phyloP scores from a whole-genome alignment of 768 basidiomycete genomes.

The Boletus sp. region DNA sequence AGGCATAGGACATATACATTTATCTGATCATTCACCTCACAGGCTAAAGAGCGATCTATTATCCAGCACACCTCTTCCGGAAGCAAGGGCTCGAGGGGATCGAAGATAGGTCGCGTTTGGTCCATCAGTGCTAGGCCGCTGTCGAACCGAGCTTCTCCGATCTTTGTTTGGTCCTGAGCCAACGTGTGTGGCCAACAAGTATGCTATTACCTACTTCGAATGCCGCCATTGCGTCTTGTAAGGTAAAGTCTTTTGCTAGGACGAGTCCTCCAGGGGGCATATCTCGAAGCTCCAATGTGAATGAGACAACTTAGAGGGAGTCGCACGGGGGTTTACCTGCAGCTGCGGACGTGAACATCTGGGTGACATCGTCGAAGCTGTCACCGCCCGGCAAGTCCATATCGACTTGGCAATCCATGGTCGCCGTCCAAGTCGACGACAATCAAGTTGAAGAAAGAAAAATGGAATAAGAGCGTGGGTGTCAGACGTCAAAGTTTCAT shows the following conservation, averaged over 20 bases:
- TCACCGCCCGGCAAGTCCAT: conserved; percentile 51
- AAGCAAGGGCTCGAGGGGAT: conserved; percentile 60
- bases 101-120: conserved; percentile 49
- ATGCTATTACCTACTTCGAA: conserved; percentile 60
- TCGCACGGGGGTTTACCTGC: conserved; percentile 43
- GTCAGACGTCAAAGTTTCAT: conserved; percentile 12
- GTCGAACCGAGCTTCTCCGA: conserved; percentile 88
- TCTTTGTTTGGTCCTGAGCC: conserved; percentile 50
- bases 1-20: conserved; percentile 6
- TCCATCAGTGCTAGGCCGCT: conserved; percentile 60
- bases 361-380: conserved; percentile 63
- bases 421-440: conserved; percentile 11
- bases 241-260: conserved; percentile 64
- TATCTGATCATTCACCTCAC: conserved; percentile 58
- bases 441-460: background rate
- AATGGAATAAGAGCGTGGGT: background rate
- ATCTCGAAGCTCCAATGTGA: conserved; percentile 39
- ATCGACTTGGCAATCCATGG: conserved; percentile 19
- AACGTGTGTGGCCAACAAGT: conserved; percentile 5
- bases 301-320: background rate
- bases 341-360: conserved; percentile 57
- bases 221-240: conserved; percentile 93
- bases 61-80: conserved; percentile 89
- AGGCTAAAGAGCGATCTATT: conserved; percentile 71
- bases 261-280: conserved; percentile 64